These are phyloP conservation scores for Leccinum imitatum DNA, from an alignment of 768 basidiomycete species.

Conservation along the genomic window DNA sequence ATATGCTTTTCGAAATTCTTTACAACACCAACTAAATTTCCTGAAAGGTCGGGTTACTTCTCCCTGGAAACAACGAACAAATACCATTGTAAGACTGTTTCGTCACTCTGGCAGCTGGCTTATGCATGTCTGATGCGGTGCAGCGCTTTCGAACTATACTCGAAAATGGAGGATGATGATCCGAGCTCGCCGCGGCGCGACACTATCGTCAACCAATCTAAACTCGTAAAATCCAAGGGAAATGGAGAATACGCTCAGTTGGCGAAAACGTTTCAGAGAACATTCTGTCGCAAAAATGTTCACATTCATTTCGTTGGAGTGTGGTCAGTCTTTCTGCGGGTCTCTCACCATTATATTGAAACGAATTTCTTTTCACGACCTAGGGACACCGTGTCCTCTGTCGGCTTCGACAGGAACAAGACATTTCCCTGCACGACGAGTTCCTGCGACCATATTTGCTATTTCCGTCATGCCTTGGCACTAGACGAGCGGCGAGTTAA, in stretches of 20 bases:
- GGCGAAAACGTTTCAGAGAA: conserved; percentile 31
- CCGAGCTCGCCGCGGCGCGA: conserved; percentile 7
- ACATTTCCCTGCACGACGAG: conserved; percentile 34
- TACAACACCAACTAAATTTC: not conserved
- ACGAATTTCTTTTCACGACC: not conserved
- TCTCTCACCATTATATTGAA: not conserved
- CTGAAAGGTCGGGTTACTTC: conserved; percentile 41
- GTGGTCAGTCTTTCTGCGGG: conserved; percentile 33
- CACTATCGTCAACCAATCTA: conserved; percentile 10
- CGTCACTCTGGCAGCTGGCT: not conserved
- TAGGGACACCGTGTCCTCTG: conserved; percentile 50
- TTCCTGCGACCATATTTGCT: conserved; percentile 36
- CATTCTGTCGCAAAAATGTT: conserved; percentile 36
- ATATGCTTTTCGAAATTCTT: not conserved
- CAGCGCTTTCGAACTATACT: conserved; percentile 42
- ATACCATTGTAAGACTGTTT: conserved; percentile 36
- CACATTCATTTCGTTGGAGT: conserved; percentile 45
- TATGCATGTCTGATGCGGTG: not conserved
- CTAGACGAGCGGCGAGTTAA: conserved; percentile 49
- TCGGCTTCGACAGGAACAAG: conserved; percentile 36
- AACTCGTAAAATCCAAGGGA: conserved; percentile 11
- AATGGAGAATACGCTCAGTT: conserved; percentile 21
- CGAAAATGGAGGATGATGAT: conserved; percentile 24
- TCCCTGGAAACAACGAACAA: conserved; percentile 41
- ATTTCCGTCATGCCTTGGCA: conserved; percentile 48